Evolutionary conservation across 305 asterid species (phyloP).

Genomic region (Salvia sclarea): DNA sequence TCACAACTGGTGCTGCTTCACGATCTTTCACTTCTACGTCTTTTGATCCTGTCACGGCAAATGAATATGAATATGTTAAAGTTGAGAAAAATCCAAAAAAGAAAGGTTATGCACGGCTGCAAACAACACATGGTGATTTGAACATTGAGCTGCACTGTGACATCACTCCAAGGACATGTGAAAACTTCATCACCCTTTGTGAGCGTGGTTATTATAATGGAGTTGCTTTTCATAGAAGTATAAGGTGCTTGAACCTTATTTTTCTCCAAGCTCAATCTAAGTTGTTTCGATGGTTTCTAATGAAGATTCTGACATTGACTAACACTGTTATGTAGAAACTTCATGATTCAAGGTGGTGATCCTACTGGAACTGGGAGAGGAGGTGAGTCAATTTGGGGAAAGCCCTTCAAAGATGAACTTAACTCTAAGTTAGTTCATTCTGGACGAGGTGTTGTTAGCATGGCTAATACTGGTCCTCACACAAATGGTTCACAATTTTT

Average conservation of each 20-base stretch:
- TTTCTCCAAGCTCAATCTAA: conserved; percentile 7
- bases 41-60: conserved; percentile 79
- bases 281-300: background rate
- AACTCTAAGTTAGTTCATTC: conserved; percentile 93
- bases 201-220: conserved; percentile 95
- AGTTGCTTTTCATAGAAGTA: conserved; percentile 85
- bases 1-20: conserved; percentile 95
- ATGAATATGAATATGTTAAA: conserved; percentile 85
- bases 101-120: conserved; percentile 86
- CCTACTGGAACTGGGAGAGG: conserved; percentile 94
- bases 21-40: conserved; percentile 97
- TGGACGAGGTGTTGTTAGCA: conserved; percentile 97
- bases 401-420: conserved; percentile 83
- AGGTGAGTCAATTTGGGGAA: conserved; percentile 92
- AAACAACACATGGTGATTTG: conserved; percentile 94
- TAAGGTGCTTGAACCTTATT: conserved; percentile 51
- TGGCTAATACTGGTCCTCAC: conserved; percentile 98
- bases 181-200: conserved; percentile 83
- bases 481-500: conserved; percentile 96
- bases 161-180: conserved; percentile 88
- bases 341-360: conserved; percentile 99
- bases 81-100: conserved; percentile 96
- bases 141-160: conserved; percentile 99
- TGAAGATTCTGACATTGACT: conserved; percentile 23
- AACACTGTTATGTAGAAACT: conserved; percentile 61